Evolutionary conservation across 208 protist genomes (phyloP).

Genomic region (Acanthamoeba rhysodes): DNA sequence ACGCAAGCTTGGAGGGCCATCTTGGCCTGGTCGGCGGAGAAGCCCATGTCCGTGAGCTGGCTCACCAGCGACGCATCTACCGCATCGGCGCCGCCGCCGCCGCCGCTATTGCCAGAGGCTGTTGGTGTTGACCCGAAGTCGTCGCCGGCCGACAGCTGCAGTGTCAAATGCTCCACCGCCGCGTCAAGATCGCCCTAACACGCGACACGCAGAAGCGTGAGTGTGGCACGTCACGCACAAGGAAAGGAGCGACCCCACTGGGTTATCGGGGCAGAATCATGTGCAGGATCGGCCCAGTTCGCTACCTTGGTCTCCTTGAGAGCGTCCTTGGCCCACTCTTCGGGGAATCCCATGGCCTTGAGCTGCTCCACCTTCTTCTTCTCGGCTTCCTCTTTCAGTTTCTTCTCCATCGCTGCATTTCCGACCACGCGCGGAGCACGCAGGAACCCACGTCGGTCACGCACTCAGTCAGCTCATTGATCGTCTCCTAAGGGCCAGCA

Average conservation of each 20-base stretch:
- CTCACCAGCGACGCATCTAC: not conserved
- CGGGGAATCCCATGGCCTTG: slow-evolving; percentile 60
- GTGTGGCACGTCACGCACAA: not conserved
- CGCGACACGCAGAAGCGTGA: too few species aligned
- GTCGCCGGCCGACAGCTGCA: slow-evolving; percentile 9
- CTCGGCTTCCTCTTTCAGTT: slow-evolving; percentile 11
- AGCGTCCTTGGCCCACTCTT: slow-evolving; percentile 4
- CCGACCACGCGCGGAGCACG: too few species aligned
- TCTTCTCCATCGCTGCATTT: not conserved
- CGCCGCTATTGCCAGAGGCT: too few species aligned
- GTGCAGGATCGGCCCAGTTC: too few species aligned
- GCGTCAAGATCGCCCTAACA: slow-evolving; percentile 1
- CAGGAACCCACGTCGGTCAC: too few species aligned
- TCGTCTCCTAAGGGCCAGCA: too few species aligned
- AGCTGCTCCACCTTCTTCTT: slow-evolving; percentile 44
- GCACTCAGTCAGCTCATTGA: not conserved
- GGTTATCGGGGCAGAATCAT: not conserved
- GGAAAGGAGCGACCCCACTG: not conserved
- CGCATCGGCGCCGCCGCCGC: not conserved
- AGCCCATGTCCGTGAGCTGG: slow-evolving; percentile 64
- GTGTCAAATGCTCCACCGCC: slow-evolving; percentile 22
- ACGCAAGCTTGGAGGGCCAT: slow-evolving; percentile 32
- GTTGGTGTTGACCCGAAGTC: not conserved
- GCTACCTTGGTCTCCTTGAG: slow-evolving; percentile 44
- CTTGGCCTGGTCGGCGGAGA: slow-evolving; percentile 26